Evolutionary conservation across 768 basidiomycete genomes (phyloP).

Genomic region (Calocybe cyanea): DNA sequence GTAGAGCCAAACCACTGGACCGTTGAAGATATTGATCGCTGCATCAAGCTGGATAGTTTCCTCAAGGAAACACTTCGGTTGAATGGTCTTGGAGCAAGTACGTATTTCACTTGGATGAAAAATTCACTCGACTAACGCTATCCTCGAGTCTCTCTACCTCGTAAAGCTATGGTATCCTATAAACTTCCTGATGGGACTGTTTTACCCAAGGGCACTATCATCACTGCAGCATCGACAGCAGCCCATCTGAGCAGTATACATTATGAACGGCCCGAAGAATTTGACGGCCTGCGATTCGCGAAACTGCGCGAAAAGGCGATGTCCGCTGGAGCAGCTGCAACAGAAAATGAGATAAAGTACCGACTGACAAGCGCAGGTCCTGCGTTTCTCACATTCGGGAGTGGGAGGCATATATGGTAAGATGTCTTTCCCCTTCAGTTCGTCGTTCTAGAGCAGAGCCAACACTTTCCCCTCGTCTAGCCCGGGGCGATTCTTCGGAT

Average conservation of each 20-base stretch:
- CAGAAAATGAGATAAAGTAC: slow-evolving; percentile 20
- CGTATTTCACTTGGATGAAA: slow-evolving; percentile 15
- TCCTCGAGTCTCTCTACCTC: slow-evolving; percentile 22
- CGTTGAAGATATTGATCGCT: slow-evolving; percentile 7
- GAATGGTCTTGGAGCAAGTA: slow-evolving; percentile 24
- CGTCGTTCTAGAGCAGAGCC: no score
- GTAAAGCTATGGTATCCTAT: slow-evolving; percentile 15
- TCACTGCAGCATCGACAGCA: slow-evolving; percentile 6
- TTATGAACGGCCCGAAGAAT: slow-evolving; percentile 30
- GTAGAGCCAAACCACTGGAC: slow-evolving; percentile 1
- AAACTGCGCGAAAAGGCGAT: slow-evolving; percentile 9
- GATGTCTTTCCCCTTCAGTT: neutral
- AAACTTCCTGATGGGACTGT: slow-evolving; percentile 9
- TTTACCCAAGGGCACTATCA: slow-evolving; percentile 7
- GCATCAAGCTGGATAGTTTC: slow-evolving; percentile 31
- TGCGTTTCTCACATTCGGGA: slow-evolving; percentile 31
- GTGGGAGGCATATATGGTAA: slow-evolving; percentile 29
- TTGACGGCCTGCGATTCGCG: slow-evolving; percentile 40
- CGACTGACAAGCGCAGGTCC: slow-evolving; percentile 21
- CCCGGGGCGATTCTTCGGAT: slow-evolving; percentile 42
- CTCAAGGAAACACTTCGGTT: slow-evolving; percentile 29
- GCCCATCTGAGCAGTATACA: slow-evolving; percentile 17
- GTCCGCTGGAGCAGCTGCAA: slow-evolving; percentile 14
- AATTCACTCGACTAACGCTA: slow-evolving; percentile 19
- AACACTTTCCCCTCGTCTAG: slow-evolving; percentile 7